These are phyloP conservation scores for Ceratonia siliqua DNA, from an alignment of 306 rosid species.

Conservation along the genomic window DNA sequence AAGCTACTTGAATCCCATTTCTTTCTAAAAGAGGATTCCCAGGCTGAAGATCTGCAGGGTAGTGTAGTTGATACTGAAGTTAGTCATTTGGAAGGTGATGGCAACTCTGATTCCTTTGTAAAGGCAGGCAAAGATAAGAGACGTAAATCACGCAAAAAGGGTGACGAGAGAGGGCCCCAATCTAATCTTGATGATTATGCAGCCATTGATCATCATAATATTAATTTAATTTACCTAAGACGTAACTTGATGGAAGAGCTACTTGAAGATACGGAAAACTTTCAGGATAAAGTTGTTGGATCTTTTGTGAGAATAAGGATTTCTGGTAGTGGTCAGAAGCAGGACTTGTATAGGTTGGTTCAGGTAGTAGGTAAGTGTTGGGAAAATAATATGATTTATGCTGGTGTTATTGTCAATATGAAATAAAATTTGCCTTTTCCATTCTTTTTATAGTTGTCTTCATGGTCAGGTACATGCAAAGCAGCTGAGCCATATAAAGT, in stretches of 20 bases:
- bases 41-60: slow-evolving; percentile 76
- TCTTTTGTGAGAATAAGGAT: slow-evolving; percentile 97
- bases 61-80: slow-evolving; percentile 86
- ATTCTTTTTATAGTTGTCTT: slow-evolving; percentile 23
- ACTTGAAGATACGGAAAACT: slow-evolving; percentile 74
- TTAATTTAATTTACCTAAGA: slow-evolving; percentile 82
- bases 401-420: slow-evolving; percentile 25
- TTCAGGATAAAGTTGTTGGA: slow-evolving; percentile 79
- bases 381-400: slow-evolving; percentile 23
- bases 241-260: slow-evolving; percentile 94
- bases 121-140: slow-evolving; percentile 78
- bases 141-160: slow-evolving; percentile 76
- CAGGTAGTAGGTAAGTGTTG: slow-evolving; percentile 85
- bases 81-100: slow-evolving; percentile 84
- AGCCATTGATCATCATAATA: slow-evolving; percentile 91
- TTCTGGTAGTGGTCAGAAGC: slow-evolving; percentile 95
- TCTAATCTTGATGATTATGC: slow-evolving; percentile 93
- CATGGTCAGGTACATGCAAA: slow-evolving; percentile 89
- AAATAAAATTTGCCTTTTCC: slow-evolving; percentile 5
- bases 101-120: slow-evolving; percentile 49
- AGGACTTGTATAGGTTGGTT: slow-evolving; percentile 98
- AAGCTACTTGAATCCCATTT: slow-evolving; percentile 98
- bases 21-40: slow-evolving; percentile 80
- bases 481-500: slow-evolving; percentile 95
- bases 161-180: slow-evolving; percentile 74